Conservation (phyloP, 352 stramenopile species). For the Phytophthora constricta region DNA sequence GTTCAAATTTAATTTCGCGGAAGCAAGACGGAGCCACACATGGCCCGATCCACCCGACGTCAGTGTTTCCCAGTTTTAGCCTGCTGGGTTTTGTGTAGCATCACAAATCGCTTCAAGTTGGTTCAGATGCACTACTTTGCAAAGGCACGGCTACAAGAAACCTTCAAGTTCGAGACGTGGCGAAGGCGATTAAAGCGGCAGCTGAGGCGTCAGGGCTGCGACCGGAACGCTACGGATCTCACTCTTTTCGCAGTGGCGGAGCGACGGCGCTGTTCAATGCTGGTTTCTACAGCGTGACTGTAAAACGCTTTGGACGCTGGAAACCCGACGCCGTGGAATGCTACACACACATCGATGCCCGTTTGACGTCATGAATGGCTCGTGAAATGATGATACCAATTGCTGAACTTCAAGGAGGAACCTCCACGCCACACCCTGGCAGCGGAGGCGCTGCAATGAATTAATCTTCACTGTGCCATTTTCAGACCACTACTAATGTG, state of each 20-base stretch:
- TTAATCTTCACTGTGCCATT: background rate
- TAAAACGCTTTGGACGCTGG: conserved; percentile 12
- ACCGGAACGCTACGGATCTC: conserved; percentile 3
- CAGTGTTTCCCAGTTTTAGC: conserved; percentile 1
- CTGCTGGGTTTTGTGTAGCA: background rate
- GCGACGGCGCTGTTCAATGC: conserved; percentile 9
- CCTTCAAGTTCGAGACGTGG: conserved; percentile 3
- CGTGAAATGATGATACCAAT: conserved; percentile 1
- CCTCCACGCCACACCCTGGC: conserved; percentile 3
- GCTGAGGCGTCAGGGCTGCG: background rate
- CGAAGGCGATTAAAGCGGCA: background rate
- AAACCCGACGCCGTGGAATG: conserved; percentile 5
- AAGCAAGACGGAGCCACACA: background rate
- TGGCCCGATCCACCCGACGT: background rate
- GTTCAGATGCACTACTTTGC: background rate
- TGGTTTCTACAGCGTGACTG: conserved; percentile 13
- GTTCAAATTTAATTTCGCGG: conserved; percentile 4
- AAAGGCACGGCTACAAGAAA: background rate
- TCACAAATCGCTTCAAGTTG: background rate
- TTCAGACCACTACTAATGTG: too few relatives aligned
- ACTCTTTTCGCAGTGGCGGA: conserved; percentile 9
- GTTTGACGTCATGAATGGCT: background rate
- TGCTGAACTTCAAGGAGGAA: background rate
- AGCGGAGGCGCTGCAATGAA: background rate
- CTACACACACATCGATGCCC: background rate